A percentile compares a stretch with the other conserved stretches of the same genome.
These are phyloP conservation scores for Cydonia oblonga DNA, from an alignment of 331 rosid species.

Conservation along the genomic window DNA sequence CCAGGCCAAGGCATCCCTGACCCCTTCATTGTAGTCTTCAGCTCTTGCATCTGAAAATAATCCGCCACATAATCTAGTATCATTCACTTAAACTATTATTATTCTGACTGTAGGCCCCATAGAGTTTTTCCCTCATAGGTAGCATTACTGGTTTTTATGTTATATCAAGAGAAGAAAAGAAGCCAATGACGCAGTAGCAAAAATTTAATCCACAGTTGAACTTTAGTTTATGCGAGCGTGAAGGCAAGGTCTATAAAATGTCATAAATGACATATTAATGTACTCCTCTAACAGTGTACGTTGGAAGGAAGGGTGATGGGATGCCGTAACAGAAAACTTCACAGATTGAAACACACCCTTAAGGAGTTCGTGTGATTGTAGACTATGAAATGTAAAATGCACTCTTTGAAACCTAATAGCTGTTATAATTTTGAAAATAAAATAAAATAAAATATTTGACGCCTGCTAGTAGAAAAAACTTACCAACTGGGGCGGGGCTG, in stretches of 20 bases:
- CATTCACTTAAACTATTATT: constrained; percentile 3
- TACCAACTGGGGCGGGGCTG: constrained; percentile 73
- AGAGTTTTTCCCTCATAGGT: background rate
- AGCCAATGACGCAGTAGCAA: background rate
- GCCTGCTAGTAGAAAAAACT: constrained; percentile 13
- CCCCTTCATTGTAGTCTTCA: constrained; percentile 66
- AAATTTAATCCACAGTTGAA: background rate
- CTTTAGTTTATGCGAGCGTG: background rate
- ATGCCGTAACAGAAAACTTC: background rate
- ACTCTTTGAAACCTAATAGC: background rate
- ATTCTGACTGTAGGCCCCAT: background rate
- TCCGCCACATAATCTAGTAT: constrained; percentile 11
- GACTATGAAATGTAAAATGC: background rate
- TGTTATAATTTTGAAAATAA: background rate
- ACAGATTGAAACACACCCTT: background rate
- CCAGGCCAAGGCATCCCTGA: constrained; percentile 99
- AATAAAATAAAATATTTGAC: constrained; percentile 1
- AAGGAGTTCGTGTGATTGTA: background rate
- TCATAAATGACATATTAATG: background rate
- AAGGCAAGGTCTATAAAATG: background rate
- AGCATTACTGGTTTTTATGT: background rate
- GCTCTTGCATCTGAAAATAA: constrained; percentile 65
- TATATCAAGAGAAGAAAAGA: background rate
- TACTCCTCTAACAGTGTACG: background rate
- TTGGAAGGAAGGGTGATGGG: background rate